Evolutionary conservation across 2,329 filamentous ascomycete genomes (phyloP).

Genomic region (Sphaerulina vaccinii): DNA sequence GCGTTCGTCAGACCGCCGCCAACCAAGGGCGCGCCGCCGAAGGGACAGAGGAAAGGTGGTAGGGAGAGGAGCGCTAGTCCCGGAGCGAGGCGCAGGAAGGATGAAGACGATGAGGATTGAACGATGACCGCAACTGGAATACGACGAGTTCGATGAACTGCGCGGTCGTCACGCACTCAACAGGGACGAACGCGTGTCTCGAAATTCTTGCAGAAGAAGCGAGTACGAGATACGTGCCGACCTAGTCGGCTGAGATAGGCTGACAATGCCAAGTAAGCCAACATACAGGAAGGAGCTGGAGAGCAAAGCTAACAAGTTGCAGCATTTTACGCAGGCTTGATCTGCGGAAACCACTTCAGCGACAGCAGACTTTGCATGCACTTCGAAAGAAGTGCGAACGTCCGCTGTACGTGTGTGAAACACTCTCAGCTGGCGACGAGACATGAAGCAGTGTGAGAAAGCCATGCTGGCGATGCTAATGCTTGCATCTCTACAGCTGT

Average conservation of each 20-base stretch:
- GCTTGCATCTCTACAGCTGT: too few species aligned
- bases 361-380: too few species aligned
- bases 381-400: too few species aligned
- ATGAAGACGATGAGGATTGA: conserved; percentile 29
- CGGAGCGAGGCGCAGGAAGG: conserved; percentile 35
- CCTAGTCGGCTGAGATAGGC: conserved; percentile 5
- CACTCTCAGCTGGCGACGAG: too few species aligned
- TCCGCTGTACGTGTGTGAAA: too few species aligned
- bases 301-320: too few species aligned
- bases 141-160: neutral
- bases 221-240: conserved; percentile 4
- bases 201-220: neutral
- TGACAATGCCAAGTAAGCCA: conserved; percentile 3
- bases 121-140: neutral
- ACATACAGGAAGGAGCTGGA: too few species aligned
- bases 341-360: too few species aligned
- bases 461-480: too few species aligned
- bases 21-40: conserved; percentile 45
- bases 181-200: conserved; percentile 1
- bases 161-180: too few species aligned
- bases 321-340: too few species aligned
- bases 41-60: conserved; percentile 34
- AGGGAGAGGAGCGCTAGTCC: conserved; percentile 47
- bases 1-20: conserved; percentile 80
- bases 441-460: too few species aligned